These are phyloP conservation scores for Biscogniauxia mediterranea DNA, from an alignment of 2,329 filamentous ascomycete genomes.

Conservation along the genomic window DNA sequence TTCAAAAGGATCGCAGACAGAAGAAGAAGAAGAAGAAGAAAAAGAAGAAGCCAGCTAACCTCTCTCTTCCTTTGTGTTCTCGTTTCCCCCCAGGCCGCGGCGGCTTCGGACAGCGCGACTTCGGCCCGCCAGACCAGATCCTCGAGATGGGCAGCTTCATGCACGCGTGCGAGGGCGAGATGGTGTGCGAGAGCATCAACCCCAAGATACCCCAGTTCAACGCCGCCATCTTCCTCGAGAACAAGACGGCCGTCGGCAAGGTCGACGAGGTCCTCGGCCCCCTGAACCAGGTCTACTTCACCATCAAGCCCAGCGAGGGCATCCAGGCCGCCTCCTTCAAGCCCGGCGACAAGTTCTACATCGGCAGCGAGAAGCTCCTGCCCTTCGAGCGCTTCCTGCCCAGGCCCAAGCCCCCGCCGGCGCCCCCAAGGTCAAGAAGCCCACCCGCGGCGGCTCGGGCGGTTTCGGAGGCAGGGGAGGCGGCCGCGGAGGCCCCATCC, in stretches of 20 bases:
- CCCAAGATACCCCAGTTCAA: slow-evolving; percentile 98
- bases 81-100: slow-evolving; percentile 28
- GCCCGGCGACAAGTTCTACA: slow-evolving; percentile 95
- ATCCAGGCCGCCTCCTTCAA: slow-evolving; percentile 96
- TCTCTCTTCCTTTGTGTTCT: background rate
- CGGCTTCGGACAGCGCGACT: slow-evolving; percentile 34
- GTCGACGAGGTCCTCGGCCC: slow-evolving; percentile 97
- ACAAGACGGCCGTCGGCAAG: slow-evolving; percentile 93
- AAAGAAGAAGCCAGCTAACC: slow-evolving; percentile 4
- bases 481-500: slow-evolving; percentile 41
- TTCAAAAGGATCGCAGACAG: background rate
- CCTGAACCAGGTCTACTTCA: slow-evolving; percentile 98
- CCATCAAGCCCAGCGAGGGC: slow-evolving; percentile 93
- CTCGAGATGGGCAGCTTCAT: slow-evolving; percentile 88
- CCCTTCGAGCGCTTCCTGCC: slow-evolving; percentile 95
- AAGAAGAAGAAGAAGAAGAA: background rate
- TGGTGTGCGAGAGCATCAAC: slow-evolving; percentile 95
- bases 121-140: slow-evolving; percentile 35
- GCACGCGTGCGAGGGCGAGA: slow-evolving; percentile 94
- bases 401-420: slow-evolving; percentile 78
- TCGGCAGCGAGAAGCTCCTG: slow-evolving; percentile 89
- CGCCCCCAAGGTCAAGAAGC: slow-evolving; percentile 62
- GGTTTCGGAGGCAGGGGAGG: slow-evolving; percentile 54
- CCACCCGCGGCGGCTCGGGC: slow-evolving; percentile 67
- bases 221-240: slow-evolving; percentile 97